Evolutionary conservation across 2,329 filamentous ascomycete genomes (phyloP), one percentile per base, ranked within the genome.

Genomic region (Pseudocercospora pini-densiflorae): DNA sequence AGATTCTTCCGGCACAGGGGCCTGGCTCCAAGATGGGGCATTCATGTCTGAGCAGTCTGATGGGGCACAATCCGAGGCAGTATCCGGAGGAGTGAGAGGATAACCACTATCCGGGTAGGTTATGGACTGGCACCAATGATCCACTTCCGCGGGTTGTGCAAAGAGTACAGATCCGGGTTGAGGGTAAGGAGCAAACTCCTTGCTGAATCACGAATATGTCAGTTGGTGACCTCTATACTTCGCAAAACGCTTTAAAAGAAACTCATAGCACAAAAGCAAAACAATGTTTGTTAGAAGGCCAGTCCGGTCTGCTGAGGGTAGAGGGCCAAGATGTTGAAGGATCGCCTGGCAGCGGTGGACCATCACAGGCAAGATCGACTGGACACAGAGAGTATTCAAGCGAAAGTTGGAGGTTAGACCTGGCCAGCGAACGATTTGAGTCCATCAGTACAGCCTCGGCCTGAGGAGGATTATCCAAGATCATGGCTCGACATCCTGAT

Each of bases 31-130:
- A 49, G 63, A 53, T 60, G 68, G 59, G 61, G 57, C 62, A 59
- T 64, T 70, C 73, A 76, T 75, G 47, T 76, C 75, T 58, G 68
- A 62, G 60, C 66, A 72, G 43, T 76, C 75, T 33, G 73, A 76
- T 1, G 63, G 53, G 61, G 71, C 61, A 64, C 71, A 75, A 53
- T 76, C 74, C 64, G 73, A 76, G 61, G 65, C 71, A 55, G 73
- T 73, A 33, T 76, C 75, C 71, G 75, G 73, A 53, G 75, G 74
- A 40, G 74, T 75, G 29, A 73, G 66, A 33, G 74, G 73, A n/a
- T 72, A 68, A 19, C 40, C 68, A 45, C 55, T 58, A 14, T 71
- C 69, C 63, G 65, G 69, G 59, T 64, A 65, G 16, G 71, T 64
- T 24, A 75, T 64, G 57, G 74, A 73, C 54, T 76, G 73, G 66